phyloP scores from a whole-genome alignment of 148 eudicot genomes.

The Amaranthus palmeri region DNA sequence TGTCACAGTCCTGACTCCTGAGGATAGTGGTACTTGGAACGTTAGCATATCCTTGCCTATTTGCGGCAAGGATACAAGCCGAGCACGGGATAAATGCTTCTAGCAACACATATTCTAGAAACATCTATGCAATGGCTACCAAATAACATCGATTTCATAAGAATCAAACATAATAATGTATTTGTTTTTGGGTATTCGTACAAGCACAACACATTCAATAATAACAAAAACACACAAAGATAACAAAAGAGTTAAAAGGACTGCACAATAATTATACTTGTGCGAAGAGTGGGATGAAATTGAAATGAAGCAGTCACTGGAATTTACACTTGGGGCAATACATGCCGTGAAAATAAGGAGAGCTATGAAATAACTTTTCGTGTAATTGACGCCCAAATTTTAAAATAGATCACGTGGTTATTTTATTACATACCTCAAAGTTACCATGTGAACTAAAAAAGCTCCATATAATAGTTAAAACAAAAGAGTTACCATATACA shows the following conservation, averaged over 20 bases:
- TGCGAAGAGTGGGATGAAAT: too few species aligned
- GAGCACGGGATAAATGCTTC: background rate
- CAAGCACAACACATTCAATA: background rate
- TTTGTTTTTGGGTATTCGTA: background rate
- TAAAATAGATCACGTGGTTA: too few species aligned
- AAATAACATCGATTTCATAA: background rate
- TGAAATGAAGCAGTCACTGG: too few species aligned
- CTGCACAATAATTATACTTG: too few species aligned
- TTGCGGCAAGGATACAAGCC: background rate
- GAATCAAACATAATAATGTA: background rate
- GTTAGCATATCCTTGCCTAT: too few species aligned
- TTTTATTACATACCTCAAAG: background rate
- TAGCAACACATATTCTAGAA: background rate
- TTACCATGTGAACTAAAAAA: background rate
- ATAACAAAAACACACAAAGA: background rate
- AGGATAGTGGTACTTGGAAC: too few species aligned
- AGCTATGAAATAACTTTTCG: too few species aligned
- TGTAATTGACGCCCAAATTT: too few species aligned
- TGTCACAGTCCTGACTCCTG: too few species aligned
- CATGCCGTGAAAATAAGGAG: too few species aligned
- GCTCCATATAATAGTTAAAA: background rate
- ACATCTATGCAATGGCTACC: background rate
- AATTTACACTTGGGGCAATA: too few species aligned
- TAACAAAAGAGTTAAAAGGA: background rate
- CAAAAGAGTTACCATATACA: background rate